Conservation (phyloP, 495 filamentous ascomycete species). For the Astrocystis sublimbata region DNA sequence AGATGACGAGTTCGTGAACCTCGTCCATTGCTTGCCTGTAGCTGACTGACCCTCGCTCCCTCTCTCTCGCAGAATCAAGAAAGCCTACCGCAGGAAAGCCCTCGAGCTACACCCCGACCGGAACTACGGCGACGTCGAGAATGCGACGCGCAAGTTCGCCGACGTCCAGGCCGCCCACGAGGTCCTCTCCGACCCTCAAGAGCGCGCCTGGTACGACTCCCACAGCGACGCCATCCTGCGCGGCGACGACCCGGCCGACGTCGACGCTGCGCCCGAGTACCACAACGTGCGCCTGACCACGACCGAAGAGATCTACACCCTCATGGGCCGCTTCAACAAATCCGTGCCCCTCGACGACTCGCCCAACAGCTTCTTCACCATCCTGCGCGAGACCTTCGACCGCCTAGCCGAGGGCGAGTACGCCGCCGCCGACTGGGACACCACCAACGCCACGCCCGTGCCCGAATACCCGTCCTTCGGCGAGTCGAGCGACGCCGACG, state of each 20-base stretch:
- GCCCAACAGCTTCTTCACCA: slow-evolving; percentile 77
- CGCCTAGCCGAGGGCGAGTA: slow-evolving; percentile 81
- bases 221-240: slow-evolving; percentile 83
- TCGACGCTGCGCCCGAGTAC: slow-evolving; percentile 50
- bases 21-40: slow-evolving; percentile 2
- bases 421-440: slow-evolving; percentile 68
- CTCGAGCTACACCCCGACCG: slow-evolving; percentile 94
- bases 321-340: slow-evolving; percentile 75
- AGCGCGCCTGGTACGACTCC: slow-evolving; percentile 96
- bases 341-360: slow-evolving; percentile 76
- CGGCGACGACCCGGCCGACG: slow-evolving; percentile 53
- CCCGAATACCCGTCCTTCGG: slow-evolving; percentile 82
- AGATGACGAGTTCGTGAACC: slow-evolving; percentile 73
- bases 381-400: slow-evolving; percentile 71
- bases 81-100: slow-evolving; percentile 86
- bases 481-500: slow-evolving; percentile 60
- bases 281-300: slow-evolving; percentile 71
- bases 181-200: slow-evolving; percentile 90
- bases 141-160: slow-evolving; percentile 81
- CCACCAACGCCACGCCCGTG: slow-evolving; percentile 45
- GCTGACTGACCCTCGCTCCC: slow-evolving; percentile 15
- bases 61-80: slow-evolving; percentile 83
- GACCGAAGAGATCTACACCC: slow-evolving; percentile 67
- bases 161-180: slow-evolving; percentile 93
- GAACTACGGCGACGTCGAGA: slow-evolving; percentile 83